A percentile compares a stretch with the other conserved stretches of the same genome.
phyloP scores from a whole-genome alignment of 2,329 filamentous ascomycete species.

The Sclerotiophoma versabilis region DNA sequence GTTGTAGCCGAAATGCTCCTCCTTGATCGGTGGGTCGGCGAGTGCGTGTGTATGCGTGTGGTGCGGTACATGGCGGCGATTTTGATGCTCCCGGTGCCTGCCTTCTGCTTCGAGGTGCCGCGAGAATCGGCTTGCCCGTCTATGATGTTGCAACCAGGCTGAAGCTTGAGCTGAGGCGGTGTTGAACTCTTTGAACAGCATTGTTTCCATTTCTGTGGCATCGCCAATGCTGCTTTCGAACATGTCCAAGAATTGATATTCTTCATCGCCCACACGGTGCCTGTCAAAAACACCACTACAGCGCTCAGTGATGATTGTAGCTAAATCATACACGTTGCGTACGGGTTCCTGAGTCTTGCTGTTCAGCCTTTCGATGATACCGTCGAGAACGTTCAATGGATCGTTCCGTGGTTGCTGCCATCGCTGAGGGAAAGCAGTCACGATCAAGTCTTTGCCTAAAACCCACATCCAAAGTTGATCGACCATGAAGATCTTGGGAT shows the following conservation, averaged over 20 bases:
- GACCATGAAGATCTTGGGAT: slow-evolving; percentile 71
- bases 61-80: slow-evolving; percentile 33
- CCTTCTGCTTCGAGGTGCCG: slow-evolving; percentile 45
- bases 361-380: slow-evolving; percentile 70
- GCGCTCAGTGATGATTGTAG: slow-evolving; percentile 66
- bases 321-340: slow-evolving; percentile 67
- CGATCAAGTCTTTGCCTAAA: slow-evolving; percentile 63
- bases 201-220: slow-evolving; percentile 58
- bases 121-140: slow-evolving; percentile 50
- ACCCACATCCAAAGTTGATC: slow-evolving; percentile 74
- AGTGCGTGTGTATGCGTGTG: slow-evolving; percentile 41
- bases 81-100: slow-evolving; percentile 41
- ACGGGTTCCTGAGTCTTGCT: slow-evolving; percentile 68
- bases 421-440: slow-evolving; percentile 65
- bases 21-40: slow-evolving; percentile 29
- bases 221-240: slow-evolving; percentile 69
- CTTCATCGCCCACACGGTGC: slow-evolving; percentile 63
- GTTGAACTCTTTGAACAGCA: slow-evolving; percentile 68
- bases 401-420: slow-evolving; percentile 69
- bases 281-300: slow-evolving; percentile 68
- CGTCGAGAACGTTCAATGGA: slow-evolving; percentile 68
- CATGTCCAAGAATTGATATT: slow-evolving; percentile 72
- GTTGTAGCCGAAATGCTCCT: slow-evolving; percentile 44
- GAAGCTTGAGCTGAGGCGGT: slow-evolving; percentile 64
- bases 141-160: slow-evolving; percentile 60